A percentile compares a stretch with the other conserved stretches of the same genome.
These are phyloP conservation scores for Cylindricascospora bacillispora DNA, from an alignment of 1,139 yeast species.

Conservation along the genomic window DNA sequence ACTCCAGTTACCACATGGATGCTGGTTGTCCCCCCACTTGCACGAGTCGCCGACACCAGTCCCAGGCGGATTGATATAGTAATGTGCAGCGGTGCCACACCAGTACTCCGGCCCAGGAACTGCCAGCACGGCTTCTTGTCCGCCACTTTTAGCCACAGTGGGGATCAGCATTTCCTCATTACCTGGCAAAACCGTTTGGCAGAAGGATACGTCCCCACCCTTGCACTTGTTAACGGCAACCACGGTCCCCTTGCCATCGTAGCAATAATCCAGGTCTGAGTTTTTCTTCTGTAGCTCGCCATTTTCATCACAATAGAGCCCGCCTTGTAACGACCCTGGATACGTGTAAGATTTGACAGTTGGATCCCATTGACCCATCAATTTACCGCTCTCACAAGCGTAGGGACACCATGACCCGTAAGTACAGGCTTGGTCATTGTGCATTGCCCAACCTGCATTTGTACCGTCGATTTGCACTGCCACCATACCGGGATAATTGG, in stretches of 20 bases:
- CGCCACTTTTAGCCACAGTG: constrained; percentile 44
- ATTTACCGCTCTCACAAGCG: constrained; percentile 76
- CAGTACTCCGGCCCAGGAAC: constrained; percentile 72
- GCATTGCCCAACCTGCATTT: constrained; percentile 84
- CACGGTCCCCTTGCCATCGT: constrained; percentile 65
- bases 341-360: constrained; percentile 44
- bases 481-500: constrained; percentile 52
- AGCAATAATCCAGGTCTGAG: constrained; percentile 48
- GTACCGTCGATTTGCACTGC: constrained; percentile 43
- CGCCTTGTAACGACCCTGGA: constrained; percentile 73
- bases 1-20: constrained; percentile 79
- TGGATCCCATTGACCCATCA: constrained; percentile 72
- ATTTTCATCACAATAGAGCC: constrained; percentile 57
- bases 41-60: constrained; percentile 66
- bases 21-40: constrained; percentile 61
- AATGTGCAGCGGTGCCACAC: constrained; percentile 76
- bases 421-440: constrained; percentile 60
- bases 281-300: constrained; percentile 59
- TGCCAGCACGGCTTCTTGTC: constrained; percentile 43
- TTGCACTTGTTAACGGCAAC: constrained; percentile 42
- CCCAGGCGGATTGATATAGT: constrained; percentile 79
- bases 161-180: constrained; percentile 91
- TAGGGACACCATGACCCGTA: constrained; percentile 75
- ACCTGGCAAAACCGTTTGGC: constrained; percentile 90
- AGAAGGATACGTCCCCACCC: constrained; percentile 53